Conservation (phyloP, 2,329 filamentous ascomycete species). For the Phyllosticta ampelicida region DNA sequence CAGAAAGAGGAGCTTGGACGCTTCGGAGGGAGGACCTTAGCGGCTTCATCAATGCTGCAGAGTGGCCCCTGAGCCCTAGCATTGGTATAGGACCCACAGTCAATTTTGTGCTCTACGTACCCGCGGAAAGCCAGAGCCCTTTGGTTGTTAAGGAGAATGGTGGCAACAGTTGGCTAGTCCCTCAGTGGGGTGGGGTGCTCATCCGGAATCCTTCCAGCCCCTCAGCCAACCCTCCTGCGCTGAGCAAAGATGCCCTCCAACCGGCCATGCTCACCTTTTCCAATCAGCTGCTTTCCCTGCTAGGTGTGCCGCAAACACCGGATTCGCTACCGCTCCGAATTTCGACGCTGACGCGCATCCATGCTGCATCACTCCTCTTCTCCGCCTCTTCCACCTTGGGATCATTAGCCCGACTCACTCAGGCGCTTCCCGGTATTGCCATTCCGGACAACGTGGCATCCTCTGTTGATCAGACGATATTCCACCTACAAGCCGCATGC, state of each 20-base stretch:
- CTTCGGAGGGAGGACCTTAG: slow-evolving; percentile 79
- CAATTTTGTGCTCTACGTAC: slow-evolving; percentile 90
- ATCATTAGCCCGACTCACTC: slow-evolving; percentile 76
- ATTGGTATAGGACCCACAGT: slow-evolving; percentile 89
- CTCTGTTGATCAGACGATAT: slow-evolving; percentile 69
- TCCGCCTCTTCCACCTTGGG: slow-evolving; percentile 89
- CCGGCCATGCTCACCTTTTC: slow-evolving; percentile 83
- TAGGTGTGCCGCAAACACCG: slow-evolving; percentile 73
- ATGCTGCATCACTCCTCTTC: slow-evolving; percentile 72
- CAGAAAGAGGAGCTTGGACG: slow-evolving; percentile 47
- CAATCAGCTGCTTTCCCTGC: slow-evolving; percentile 74
- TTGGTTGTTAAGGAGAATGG: slow-evolving; percentile 48
- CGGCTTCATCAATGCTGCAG: slow-evolving; percentile 92
- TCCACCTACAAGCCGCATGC: slow-evolving; percentile 68
- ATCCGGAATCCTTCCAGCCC: slow-evolving; percentile 49
- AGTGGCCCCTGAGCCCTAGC: slow-evolving; percentile 91
- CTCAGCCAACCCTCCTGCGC: slow-evolving; percentile 33
- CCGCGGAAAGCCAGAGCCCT: slow-evolving; percentile 54
- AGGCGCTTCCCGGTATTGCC: slow-evolving; percentile 77
- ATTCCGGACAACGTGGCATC: slow-evolving; percentile 81
- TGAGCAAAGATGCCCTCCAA: slow-evolving; percentile 57
- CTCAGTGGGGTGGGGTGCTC: slow-evolving; percentile 80
- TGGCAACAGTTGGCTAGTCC: slow-evolving; percentile 78
- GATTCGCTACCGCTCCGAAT: slow-evolving; percentile 72
- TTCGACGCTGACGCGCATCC: slow-evolving; percentile 73